Percentiles rank a stretch among this genome's conserved stretches.
These are phyloP conservation scores for Talaromyces funiculosus DNA, from an alignment of 2,329 filamentous ascomycete species.

Conservation along the genomic window DNA sequence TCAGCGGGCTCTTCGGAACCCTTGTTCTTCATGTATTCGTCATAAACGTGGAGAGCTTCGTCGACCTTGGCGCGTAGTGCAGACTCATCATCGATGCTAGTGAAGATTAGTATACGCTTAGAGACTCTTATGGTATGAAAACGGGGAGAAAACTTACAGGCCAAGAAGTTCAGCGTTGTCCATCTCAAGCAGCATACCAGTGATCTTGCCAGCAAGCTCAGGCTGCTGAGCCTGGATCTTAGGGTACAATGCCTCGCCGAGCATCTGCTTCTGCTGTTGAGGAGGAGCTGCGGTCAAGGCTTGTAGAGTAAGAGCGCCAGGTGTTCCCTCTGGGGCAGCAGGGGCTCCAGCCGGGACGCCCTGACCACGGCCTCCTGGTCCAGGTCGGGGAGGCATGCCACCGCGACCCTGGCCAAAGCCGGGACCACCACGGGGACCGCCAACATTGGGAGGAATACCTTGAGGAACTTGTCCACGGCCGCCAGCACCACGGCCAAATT, in stretches of 20 bases:
- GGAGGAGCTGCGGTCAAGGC: slow-evolving; percentile 51
- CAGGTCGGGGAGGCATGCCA: slow-evolving; percentile 38
- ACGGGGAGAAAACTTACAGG: slow-evolving; percentile 63
- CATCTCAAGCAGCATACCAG: slow-evolving; percentile 99
- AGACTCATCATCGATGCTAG: slow-evolving; percentile 78
- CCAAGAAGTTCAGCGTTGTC: slow-evolving; percentile 90
- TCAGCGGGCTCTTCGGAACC: slow-evolving; percentile 38
- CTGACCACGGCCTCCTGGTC: slow-evolving; percentile 40
- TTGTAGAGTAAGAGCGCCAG: slow-evolving; percentile 45
- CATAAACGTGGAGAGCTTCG: slow-evolving; percentile 93
- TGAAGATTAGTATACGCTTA: slow-evolving; percentile 16
- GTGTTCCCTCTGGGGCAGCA: slow-evolving; percentile 29
- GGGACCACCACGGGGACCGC: slow-evolving; percentile 44
- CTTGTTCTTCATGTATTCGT: slow-evolving; percentile 96
- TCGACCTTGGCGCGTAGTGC: slow-evolving; percentile 94
- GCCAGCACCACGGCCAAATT: slow-evolving; percentile 63
- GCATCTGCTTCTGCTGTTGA: slow-evolving; percentile 94
- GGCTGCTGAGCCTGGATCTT: slow-evolving; percentile 96
- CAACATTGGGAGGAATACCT: slow-evolving; percentile 23
- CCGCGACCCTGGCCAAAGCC: slow-evolving; percentile 42
- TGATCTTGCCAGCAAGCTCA: slow-evolving; percentile 97
- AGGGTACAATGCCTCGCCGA: slow-evolving; percentile 95
- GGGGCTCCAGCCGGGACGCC: slow-evolving; percentile 24
- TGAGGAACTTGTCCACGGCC: slow-evolving; percentile 61
- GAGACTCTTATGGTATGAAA: neutral